These are phyloP conservation scores for Rhodamnia argentea DNA, from an alignment of 345 rosid species.

Conservation along the genomic window DNA sequence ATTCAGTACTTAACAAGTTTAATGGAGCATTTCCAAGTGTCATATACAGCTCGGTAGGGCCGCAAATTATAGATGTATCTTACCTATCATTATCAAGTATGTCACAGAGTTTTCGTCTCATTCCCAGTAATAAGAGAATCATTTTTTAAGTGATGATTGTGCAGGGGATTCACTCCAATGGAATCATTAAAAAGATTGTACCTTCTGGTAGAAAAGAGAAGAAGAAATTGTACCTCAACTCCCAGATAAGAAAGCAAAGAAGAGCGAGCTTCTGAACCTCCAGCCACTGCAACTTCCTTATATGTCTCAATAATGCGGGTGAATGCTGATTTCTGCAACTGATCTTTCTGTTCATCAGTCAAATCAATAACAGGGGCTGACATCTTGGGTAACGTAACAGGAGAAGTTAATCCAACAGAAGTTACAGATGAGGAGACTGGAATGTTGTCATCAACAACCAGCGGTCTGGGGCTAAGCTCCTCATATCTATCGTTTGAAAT, in stretches of 20 bases:
- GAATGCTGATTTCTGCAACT: constrained; percentile 59
- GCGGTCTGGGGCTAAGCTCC: constrained; percentile 69
- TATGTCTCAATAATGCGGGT: constrained; percentile 70
- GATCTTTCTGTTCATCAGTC: constrained; percentile 71
- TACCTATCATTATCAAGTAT: neutral
- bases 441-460: constrained; percentile 30
- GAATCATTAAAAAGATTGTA: neutral
- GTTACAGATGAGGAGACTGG: constrained; percentile 51
- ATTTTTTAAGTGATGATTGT: neutral
- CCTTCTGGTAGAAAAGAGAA: neutral
- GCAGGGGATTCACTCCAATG: neutral
- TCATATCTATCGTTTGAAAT: constrained; percentile 72
- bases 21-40: neutral
- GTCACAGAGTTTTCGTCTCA: neutral
- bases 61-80: neutral
- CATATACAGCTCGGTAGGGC: neutral
- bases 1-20: neutral
- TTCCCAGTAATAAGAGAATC: neutral
- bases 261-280: constrained; percentile 67
- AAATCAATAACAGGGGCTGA: constrained; percentile 80
- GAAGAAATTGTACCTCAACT: constrained; percentile 52
- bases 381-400: constrained; percentile 68
- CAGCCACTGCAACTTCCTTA: constrained; percentile 71
- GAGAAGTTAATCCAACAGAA: constrained; percentile 36
- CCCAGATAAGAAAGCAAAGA: constrained; percentile 82